These are phyloP conservation scores for Medicago arabica DNA, from an alignment of 306 rosid species.

Conservation along the genomic window DNA sequence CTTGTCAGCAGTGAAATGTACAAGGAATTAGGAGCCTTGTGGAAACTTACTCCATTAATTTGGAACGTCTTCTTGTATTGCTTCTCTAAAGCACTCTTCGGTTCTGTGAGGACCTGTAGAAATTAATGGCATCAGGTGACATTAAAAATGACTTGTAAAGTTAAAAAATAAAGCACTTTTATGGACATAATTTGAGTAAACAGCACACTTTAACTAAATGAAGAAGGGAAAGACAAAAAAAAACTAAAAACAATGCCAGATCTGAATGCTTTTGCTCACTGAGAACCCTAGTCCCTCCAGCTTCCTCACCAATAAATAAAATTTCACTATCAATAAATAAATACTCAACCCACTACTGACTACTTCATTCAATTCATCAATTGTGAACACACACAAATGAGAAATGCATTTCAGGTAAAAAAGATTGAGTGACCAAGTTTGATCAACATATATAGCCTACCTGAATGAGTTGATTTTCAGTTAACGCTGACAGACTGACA, in stretches of 20 bases:
- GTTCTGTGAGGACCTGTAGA: slow-evolving; percentile 85
- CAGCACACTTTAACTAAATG: slow-evolving; percentile 6
- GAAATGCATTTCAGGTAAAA: slow-evolving; percentile 13
- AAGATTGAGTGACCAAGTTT: slow-evolving; percentile 2
- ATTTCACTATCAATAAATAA: slow-evolving; percentile 24
- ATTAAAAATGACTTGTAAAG: slow-evolving; percentile 23
- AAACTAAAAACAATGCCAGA: slow-evolving; percentile 16
- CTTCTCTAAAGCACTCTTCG: slow-evolving; percentile 96
- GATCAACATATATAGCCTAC: slow-evolving; percentile 48
- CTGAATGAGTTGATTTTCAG: slow-evolving; percentile 91
- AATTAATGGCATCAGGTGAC: slow-evolving; percentile 18
- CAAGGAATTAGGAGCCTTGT: neutral
- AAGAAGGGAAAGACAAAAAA: slow-evolving; percentile 8
- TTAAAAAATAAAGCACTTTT: slow-evolving; percentile 8
- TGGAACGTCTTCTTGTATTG: slow-evolving; percentile 92
- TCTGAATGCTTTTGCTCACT: slow-evolving; percentile 15
- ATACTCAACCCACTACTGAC: slow-evolving; percentile 32
- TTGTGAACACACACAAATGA: slow-evolving; percentile 27
- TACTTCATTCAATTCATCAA: slow-evolving; percentile 8
- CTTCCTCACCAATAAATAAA: neutral
- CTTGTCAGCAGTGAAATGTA: neutral
- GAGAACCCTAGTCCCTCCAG: slow-evolving; percentile 19
- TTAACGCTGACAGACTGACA: slow-evolving; percentile 89
- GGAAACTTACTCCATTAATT: slow-evolving; percentile 85
- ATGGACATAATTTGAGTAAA: slow-evolving; percentile 21